These are phyloP conservation scores for Epichloe elymi DNA, from an alignment of 2,329 filamentous ascomycete genomes.

Conservation along the genomic window DNA sequence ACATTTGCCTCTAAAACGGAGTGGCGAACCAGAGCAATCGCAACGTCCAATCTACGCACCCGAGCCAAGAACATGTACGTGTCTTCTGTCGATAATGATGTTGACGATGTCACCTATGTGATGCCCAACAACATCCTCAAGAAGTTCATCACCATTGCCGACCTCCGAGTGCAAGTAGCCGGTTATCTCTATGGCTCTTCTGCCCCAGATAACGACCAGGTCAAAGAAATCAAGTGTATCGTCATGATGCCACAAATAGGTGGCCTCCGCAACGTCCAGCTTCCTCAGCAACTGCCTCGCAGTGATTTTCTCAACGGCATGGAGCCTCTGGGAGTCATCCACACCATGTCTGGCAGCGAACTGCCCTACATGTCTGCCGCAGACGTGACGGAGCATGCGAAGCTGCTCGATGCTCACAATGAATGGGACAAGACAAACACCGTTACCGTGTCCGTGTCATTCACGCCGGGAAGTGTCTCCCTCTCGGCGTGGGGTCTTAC, in stretches of 20 bases:
- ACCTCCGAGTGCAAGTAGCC: conserved; percentile 90
- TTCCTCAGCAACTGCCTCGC: conserved; percentile 80
- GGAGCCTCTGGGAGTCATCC: conserved; percentile 88
- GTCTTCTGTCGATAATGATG: conserved; percentile 82
- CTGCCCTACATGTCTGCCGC: conserved; percentile 90
- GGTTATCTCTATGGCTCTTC: conserved; percentile 91
- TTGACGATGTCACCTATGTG: conserved; percentile 88
- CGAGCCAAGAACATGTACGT: conserved; percentile 98
- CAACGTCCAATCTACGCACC: conserved; percentile 87
- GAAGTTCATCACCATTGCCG: conserved; percentile 94
- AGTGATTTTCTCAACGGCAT: conserved; percentile 79
- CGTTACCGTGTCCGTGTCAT: conserved; percentile 87
- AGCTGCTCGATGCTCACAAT: conserved; percentile 68
- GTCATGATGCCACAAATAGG: conserved; percentile 97
- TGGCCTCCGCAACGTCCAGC: conserved; percentile 78
- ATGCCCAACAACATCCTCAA: conserved; percentile 99
- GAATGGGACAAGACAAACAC: conserved; percentile 65
- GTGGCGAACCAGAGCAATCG: conserved; percentile 93
- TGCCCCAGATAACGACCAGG: conserved; percentile 84
- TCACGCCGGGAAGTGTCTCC: conserved; percentile 92
- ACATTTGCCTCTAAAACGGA: conserved; percentile 98
- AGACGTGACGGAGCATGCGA: conserved; percentile 89
- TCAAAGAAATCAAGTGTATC: conserved; percentile 94
- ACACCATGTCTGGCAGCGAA: conserved; percentile 90
- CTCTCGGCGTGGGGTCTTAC: conserved; percentile 88